Base-by-base conservation (phyloP, 2,329 filamentous ascomycete genomes). In the Cladophialophora carrionii region DNA sequence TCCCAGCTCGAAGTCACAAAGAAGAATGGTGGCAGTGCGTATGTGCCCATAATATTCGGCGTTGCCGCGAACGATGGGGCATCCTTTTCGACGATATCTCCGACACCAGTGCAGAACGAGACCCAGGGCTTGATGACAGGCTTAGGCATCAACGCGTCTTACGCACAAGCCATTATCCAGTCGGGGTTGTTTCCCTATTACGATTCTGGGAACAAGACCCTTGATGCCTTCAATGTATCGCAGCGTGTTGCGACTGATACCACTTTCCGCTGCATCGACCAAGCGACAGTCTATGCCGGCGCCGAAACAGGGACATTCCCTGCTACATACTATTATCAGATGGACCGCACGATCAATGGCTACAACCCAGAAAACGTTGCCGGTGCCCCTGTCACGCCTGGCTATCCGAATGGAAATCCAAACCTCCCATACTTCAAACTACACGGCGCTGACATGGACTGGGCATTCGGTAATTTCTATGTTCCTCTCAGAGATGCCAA, bases 181-280 rank as follows among this genome's bases (percentile, higher is more conserved):
- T 76, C 78, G 0, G 74, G 75, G 1, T 78, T 87, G 14, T 86
- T 87, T 70, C 84, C 85, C 0, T 71, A 81, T 31, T 78, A 80
- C 22, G 68, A 75, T 26, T 79, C 79, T 0, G 78, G 81, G 2
- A 85, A 86, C 56, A 64, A 79, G 8, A 86, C 84, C 0, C 78
- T 85, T 6, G 81, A 85, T 65, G 78, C 85, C 2, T 87, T 83
- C 78, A 86, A 85, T 65, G 78, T 83, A 37, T 80, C 81, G 22
- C 77, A 82, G 6, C 82, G 82, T 5, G 77, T 87, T 48, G 81
- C 83, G 2, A 87, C 85, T 2, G 85, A 88, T 73, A 83, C 80
- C 58, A 81, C 82, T 8, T 87, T 87, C 78, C 82, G 85, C 63
- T 88, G 86, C 72, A 76, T 84, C 57, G 84, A 86, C 72, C 81